Base-by-base conservation (phyloP, 441 rosid genomes). In the Dalechampia spathulata region DNA sequence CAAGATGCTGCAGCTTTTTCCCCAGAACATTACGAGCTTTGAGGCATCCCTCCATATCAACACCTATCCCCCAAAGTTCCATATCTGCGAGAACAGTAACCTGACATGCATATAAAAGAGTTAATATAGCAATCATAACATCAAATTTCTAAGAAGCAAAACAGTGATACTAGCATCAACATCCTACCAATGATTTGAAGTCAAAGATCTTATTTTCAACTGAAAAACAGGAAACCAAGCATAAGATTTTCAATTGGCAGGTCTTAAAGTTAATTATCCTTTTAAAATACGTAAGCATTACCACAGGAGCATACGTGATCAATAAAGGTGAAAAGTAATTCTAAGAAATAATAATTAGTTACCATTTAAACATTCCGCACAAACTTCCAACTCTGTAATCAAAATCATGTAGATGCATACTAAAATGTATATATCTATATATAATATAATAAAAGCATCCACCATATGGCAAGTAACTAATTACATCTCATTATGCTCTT, bases 41-140 rank as follows among this genome's bases (percentile, higher is more conserved):
- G 56, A 83, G 86, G 76, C 99, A 90, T 58, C 85, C 90, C 72
- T 87, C 95, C 82, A 87, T 77, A 76, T 90, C 87, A 64, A 93
- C 86, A 61, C 99, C 96, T 50, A 90, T 83, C 48, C 99, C 99
- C 85, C 94, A 83, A 39, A 81, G 78, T 73, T 93, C 99, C 99
- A 93, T 90, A 62, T 90, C 95, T 28, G 99, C 97, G 41, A 93
- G 87, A 71, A 90, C 84, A 72, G 74, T 78, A 48, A 93, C 96
- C 99, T 93, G 68, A 58, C 55, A 76, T 57, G 61, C 36, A 68
- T 64, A 64, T 26, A 45, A 39, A 54, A 60, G 58, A 52, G 61
- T 61, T 57, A 68, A 52, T 57, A 14, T 11, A 36, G 28, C 15
- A n/a, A 55, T 40, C 36, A 30, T 25, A 56, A 39, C 38, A 57